phyloP scores from a whole-genome alignment of 495 filamentous ascomycete genomes.

The Beverwykella pulmonaria region DNA sequence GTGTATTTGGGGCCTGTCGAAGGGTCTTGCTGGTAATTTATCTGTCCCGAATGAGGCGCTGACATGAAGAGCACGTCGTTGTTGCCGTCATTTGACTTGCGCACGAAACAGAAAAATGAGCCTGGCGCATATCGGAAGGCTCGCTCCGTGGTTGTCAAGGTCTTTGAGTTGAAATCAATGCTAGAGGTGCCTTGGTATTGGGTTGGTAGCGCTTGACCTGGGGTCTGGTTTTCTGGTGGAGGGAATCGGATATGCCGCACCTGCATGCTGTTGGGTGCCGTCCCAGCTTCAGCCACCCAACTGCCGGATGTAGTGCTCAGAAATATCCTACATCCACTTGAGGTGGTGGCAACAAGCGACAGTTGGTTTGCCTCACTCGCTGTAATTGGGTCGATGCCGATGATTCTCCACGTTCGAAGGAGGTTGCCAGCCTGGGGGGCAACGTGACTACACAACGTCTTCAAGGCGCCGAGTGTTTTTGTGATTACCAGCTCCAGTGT shows the following conservation, averaged over 20 bases:
- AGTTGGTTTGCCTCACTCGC: slow-evolving; percentile 77
- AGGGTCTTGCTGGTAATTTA: slow-evolving; percentile 58
- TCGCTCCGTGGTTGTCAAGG: slow-evolving; percentile 32
- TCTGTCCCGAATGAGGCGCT: slow-evolving; percentile 80
- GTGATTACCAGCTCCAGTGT: slow-evolving; percentile 59
- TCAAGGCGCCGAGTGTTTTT: slow-evolving; percentile 56
- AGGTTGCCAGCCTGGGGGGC: slow-evolving; percentile 66
- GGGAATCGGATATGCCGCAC: slow-evolving; percentile 94
- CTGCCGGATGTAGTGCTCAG: slow-evolving; percentile 84
- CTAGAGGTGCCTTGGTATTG: slow-evolving; percentile 41
- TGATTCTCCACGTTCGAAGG: slow-evolving; percentile 62
- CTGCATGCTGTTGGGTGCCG: slow-evolving; percentile 92
- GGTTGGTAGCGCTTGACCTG: slow-evolving; percentile 40
- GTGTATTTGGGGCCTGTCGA: slow-evolving; percentile 46
- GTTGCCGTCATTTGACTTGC: slow-evolving; percentile 54
- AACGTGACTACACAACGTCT: slow-evolving; percentile 77
- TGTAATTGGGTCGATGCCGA: slow-evolving; percentile 81
- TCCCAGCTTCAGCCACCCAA: slow-evolving; percentile 59
- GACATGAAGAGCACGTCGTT: slow-evolving; percentile 78
- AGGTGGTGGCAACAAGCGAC: slow-evolving; percentile 87
- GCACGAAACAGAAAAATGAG: slow-evolving; percentile 82
- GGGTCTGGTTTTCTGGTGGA: slow-evolving; percentile 54
- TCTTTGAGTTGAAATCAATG: slow-evolving; percentile 46
- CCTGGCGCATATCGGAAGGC: slow-evolving; percentile 75
- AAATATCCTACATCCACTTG: slow-evolving; percentile 87